Evolutionary conservation across 129 eudicot genomes (phyloP), one percentile per base, ranked within the genome.

Genomic region (Sambucus nigra): DNA sequence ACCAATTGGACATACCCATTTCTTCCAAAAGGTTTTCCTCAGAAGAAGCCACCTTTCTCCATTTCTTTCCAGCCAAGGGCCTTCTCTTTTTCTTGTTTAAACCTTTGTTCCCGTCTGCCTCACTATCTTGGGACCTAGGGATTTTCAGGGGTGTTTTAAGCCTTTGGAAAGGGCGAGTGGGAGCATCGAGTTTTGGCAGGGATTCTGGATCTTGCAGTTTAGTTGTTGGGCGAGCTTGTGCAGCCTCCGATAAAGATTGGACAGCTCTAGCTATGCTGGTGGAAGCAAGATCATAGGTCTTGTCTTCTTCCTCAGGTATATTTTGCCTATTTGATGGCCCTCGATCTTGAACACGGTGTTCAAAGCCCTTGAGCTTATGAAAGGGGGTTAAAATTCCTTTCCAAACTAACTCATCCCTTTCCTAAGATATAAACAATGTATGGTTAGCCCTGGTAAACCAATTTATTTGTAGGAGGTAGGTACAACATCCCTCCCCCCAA

Each of bases 371-470:
- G 45, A 91, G 84, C 84, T 74, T 86, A 61, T 86, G 95, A 66
- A 91, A 91, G 31, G 99, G 99, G 45, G 99, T 91, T 28, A 91
- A 67, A 44, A 85, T 60, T 66, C 99, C 99, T 77, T 79, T 91
- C 19, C 99, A 61, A 22, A 91, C 73, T 47, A 85, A 75, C 69
- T 82, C 94, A 48, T 91, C 99, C 69, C 89, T 91, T 91, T 91
- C 95, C 99, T 89, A 76, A 29, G 26, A 59, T 60, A 66, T 56
- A 48, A 57, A 47, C 32, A 33, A 22, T 15, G 52, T 5, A 11
- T 14, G 39, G 35, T 69, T 50, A 62, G 65, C 21, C 57, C 54
- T 47, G 5, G 27, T 15, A 27, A 15, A 0, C 25, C 57, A 23
- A 56, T n/a, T n/a, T n/a, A n/a, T n/a, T n/a, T n/a, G n/a, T n/a